Base-by-base conservation (phyloP, 352 stramenopile genomes). In the Phytopythium ostracodes region DNA sequence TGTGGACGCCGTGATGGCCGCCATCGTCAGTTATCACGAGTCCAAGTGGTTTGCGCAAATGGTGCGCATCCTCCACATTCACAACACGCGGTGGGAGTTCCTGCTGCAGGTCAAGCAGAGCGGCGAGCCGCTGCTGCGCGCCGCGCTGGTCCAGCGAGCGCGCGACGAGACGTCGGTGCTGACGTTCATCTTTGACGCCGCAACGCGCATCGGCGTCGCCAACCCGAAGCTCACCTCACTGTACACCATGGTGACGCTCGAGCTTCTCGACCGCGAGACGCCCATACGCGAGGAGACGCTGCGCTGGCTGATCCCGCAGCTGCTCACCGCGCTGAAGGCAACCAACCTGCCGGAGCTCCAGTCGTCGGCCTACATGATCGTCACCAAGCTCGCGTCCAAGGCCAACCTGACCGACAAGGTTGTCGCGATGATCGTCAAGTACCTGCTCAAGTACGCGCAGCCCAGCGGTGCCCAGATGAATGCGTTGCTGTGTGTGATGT, bases 11-110 rank as follows among this genome's bases (percentile, higher is more conserved):
- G 74, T 96, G 54, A 91, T 96, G 77, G 84, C 72, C 29, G 71
- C 64, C 60, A 91, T 96, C 53, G 64, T 96, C 43, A 85, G 83
- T 56, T 96, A 92, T 67, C 89, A 96, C 62, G 86, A 96, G 67
- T 90, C 77, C 25, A 73, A 73, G 57, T 91, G 90, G 76, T 96
- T 96, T 55, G 80, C 86, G 36, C 79, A 76, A 40, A 92, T 94
- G 79, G 87, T 95, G 65, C 80, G 77, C 60, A 84, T 96, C 54
- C 71, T 96, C 15, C 82, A 91, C 61, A 93, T 94, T 46, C 76
- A 77, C 67, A 67, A 79, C 61, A 93, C 84, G 20, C 73, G 75
- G 8, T 96, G 88, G 88, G 83, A 92, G 61, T 96, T 96, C 53
- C 66, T 96, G 52, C 65, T 93, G 36, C 65, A 68, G 14, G 81